These are phyloP conservation scores for Candida germanica DNA, from an alignment of 805 yeast genomes.

Conservation along the genomic window DNA sequence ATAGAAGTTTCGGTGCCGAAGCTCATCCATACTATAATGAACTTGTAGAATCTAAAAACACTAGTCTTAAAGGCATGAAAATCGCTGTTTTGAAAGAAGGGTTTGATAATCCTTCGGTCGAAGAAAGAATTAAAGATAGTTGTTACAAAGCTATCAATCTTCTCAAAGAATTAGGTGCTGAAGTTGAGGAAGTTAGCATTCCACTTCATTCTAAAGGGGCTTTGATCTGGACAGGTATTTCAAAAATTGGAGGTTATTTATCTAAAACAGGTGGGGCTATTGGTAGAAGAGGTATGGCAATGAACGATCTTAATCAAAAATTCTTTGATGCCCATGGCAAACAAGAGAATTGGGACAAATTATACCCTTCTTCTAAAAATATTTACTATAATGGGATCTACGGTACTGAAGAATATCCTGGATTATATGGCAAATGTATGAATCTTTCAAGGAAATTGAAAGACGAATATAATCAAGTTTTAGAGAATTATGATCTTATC, in stretches of 20 bases:
- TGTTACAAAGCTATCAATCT: conserved; percentile 25
- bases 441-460: conserved; percentile 29
- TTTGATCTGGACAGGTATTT: conserved; percentile 33
- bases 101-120: conserved; percentile 30
- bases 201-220: conserved; percentile 36
- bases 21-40: conserved; percentile 23
- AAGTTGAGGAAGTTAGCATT: conserved; percentile 29
- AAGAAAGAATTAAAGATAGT: conserved; percentile 21
- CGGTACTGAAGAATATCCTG: conserved; percentile 28
- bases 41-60: conserved; percentile 7
- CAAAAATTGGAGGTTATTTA: conserved; percentile 21
- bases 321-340: conserved; percentile 2
- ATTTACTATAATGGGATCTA: conserved; percentile 28
- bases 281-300: conserved; percentile 19
- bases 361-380: conserved; percentile 18
- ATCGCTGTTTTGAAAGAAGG: conserved; percentile 34
- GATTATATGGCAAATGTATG: conserved; percentile 28
- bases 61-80: conserved; percentile 24
- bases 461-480: conserved; percentile 26
- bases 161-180: conserved; percentile 28
- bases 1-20: conserved; percentile 19
- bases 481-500: conserved; percentile 28
- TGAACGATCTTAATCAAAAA: conserved; percentile 17
- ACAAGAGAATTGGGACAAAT: conserved; percentile 16
- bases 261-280: conserved; percentile 13